Evolutionary conservation across 805 yeast genomes (phyloP).

Genomic region (Candida wancherniae): DNA sequence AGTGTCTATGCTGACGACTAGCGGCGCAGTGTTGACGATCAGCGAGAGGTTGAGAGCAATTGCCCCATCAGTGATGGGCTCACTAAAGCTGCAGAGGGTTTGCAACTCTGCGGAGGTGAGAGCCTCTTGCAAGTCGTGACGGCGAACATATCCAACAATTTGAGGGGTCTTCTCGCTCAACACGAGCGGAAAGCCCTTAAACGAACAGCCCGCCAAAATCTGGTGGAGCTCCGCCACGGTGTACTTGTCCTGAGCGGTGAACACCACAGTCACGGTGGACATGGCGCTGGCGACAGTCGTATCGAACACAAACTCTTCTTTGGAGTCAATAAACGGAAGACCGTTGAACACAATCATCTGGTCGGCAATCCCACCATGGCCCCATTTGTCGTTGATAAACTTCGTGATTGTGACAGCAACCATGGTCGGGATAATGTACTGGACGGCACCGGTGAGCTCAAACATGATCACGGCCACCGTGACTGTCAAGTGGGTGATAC

Average conservation of each 20-base stretch:
- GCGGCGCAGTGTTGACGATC: conserved; percentile 52
- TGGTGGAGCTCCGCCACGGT: conserved; percentile 28
- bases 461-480: conserved; percentile 95
- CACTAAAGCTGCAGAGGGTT: conserved; percentile 16
- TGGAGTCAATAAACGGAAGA: conserved; percentile 70
- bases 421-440: conserved; percentile 93
- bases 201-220: conserved; percentile 29
- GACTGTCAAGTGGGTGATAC: conserved; percentile 87
- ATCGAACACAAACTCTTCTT: conserved; percentile 57
- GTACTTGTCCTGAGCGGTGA: conserved; percentile 32
- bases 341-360: conserved; percentile 90
- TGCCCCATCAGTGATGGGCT: not conserved
- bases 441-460: conserved; percentile 91
- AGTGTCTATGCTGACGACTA: conserved; percentile 50
- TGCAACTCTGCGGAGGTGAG: conserved; percentile 7
- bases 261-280: conserved; percentile 39
- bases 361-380: conserved; percentile 87
- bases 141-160: conserved; percentile 43
- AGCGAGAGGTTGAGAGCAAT: conserved; percentile 21
- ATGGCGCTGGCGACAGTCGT: conserved; percentile 54
- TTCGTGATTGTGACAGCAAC: conserved; percentile 88
- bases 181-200: conserved; percentile 54
- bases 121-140: conserved; percentile 31
- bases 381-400: conserved; percentile 69
- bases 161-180: conserved; percentile 31